These are phyloP conservation scores for Immersiella caudata DNA, from an alignment of 495 filamentous ascomycete species.

Conservation along the genomic window DNA sequence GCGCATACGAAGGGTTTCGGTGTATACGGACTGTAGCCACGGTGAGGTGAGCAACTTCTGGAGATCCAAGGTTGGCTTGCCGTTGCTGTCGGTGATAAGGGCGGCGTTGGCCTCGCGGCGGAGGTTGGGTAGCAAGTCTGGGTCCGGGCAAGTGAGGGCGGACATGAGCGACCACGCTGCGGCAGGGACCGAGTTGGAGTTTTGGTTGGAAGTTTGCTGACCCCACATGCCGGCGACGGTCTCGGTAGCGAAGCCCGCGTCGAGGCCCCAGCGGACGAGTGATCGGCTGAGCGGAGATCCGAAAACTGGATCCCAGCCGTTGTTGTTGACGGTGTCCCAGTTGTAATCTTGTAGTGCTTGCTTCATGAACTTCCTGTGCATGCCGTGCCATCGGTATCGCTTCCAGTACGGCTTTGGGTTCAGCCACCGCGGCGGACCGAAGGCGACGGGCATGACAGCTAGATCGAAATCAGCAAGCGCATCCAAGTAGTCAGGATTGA, in stretches of 20 bases:
- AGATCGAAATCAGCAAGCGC: background rate
- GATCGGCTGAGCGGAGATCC: constrained; percentile 5
- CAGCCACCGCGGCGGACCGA: constrained; percentile 1
- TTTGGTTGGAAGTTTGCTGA: constrained; percentile 7
- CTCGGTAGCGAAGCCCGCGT: background rate
- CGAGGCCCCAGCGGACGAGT: constrained; percentile 11
- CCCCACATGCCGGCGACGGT: constrained; percentile 13
- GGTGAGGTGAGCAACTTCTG: constrained; percentile 1
- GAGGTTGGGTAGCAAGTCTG: background rate
- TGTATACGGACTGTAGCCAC: constrained; percentile 13
- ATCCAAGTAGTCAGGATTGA: constrained; percentile 7
- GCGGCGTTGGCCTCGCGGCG: constrained; percentile 12
- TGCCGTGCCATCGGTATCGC: background rate
- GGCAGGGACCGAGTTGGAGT: constrained; percentile 14
- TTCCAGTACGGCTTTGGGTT: background rate
- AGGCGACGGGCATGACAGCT: constrained; percentile 9
- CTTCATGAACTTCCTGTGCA: background rate
- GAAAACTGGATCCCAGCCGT: constrained; percentile 11
- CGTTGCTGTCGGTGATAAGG: background rate
- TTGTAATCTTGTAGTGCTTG: background rate
- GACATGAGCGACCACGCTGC: constrained; percentile 9
- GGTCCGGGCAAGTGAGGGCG: background rate
- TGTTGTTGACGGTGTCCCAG: background rate
- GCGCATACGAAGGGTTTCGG: constrained; percentile 7
- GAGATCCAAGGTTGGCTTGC: background rate